These are phyloP conservation scores for Sugiyamaella xylanicola DNA, from an alignment of 1,139 yeast genomes.

Conservation along the genomic window DNA sequence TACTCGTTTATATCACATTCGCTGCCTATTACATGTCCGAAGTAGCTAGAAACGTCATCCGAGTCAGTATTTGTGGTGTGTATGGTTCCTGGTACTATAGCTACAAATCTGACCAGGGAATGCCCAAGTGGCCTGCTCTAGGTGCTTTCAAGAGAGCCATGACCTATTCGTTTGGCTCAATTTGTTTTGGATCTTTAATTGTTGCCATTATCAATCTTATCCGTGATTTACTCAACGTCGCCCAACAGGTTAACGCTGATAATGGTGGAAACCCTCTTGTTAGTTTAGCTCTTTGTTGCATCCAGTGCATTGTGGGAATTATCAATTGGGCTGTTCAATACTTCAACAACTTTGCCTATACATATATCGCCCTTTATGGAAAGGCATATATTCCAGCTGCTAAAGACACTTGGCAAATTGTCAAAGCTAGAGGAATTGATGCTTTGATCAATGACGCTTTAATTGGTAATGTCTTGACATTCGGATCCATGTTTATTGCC, in stretches of 20 bases:
- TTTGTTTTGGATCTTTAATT: slow-evolving; percentile 83
- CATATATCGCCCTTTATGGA: slow-evolving; percentile 86
- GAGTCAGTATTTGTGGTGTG: slow-evolving; percentile 80
- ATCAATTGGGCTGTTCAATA: slow-evolving; percentile 80
- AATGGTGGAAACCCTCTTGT: slow-evolving; percentile 57
- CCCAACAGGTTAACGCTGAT: slow-evolving; percentile 46
- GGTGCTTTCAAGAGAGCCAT: slow-evolving; percentile 82
- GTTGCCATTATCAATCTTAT: slow-evolving; percentile 74
- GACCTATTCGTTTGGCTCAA: slow-evolving; percentile 87
- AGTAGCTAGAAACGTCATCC: slow-evolving; percentile 81
- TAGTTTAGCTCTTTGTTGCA: slow-evolving; percentile 52
- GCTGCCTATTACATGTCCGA: slow-evolving; percentile 87
- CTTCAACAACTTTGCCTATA: slow-evolving; percentile 89
- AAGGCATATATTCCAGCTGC: slow-evolving; percentile 75
- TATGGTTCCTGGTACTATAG: slow-evolving; percentile 92
- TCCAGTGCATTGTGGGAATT: slow-evolving; percentile 63
- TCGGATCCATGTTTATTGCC: slow-evolving; percentile 71
- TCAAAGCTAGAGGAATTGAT: slow-evolving; percentile 80
- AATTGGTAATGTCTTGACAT: slow-evolving; percentile 71
- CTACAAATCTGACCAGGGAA: slow-evolving; percentile 73
- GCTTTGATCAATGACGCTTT: slow-evolving; percentile 84
- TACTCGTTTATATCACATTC: slow-evolving; percentile 68
- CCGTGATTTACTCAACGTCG: slow-evolving; percentile 53
- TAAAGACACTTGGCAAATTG: slow-evolving; percentile 76
- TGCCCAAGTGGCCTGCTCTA: slow-evolving; percentile 77